Percentiles rank a stretch among this genome's conserved stretches.
Evolutionary conservation across 2,329 filamentous ascomycete genomes (phyloP).

Genomic region (Teratosphaeriaceae sp.): DNA sequence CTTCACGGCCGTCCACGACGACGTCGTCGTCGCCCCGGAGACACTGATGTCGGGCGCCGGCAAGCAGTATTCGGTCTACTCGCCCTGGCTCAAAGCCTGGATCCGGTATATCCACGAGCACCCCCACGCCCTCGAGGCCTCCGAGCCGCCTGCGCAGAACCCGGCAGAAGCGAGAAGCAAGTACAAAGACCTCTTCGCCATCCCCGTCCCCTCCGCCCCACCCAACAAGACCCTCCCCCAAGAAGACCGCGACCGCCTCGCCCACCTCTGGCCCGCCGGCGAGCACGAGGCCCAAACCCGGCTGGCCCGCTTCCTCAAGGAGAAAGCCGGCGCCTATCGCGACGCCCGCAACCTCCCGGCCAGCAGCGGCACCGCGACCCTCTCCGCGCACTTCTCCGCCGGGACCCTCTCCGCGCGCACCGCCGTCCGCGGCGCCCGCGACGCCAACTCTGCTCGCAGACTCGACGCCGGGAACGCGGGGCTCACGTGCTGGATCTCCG

Average conservation of each 20-base stretch:
- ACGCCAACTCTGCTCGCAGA: slow-evolving; percentile 54
- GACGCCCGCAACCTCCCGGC: slow-evolving; percentile 60
- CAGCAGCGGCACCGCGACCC: slow-evolving; percentile 55
- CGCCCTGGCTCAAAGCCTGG: slow-evolving; percentile 76
- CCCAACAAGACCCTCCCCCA: slow-evolving; percentile 54
- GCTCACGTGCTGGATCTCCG: slow-evolving; percentile 68
- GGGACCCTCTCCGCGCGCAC: slow-evolving; percentile 64
- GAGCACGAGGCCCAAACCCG: slow-evolving; percentile 63
- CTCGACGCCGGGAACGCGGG: slow-evolving; percentile 62
- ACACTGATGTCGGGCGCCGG: slow-evolving; percentile 59
- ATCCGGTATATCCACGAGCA: slow-evolving; percentile 64
- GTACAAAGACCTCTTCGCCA: slow-evolving; percentile 54
- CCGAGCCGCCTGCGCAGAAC: slow-evolving; percentile 53
- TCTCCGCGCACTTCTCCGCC: slow-evolving; percentile 67
- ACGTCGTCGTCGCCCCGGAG: slow-evolving; percentile 74
- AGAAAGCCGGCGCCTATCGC: slow-evolving; percentile 57
- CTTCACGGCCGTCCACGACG: slow-evolving; percentile 71
- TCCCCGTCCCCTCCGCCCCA: slow-evolving; percentile 55
- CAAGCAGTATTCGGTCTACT: slow-evolving; percentile 77
- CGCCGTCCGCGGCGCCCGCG: slow-evolving; percentile 56
- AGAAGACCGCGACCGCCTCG: slow-evolving; percentile 54
- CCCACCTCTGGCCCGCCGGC: slow-evolving; percentile 63
- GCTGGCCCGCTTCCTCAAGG: slow-evolving; percentile 60
- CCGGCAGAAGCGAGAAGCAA: slow-evolving; percentile 40
- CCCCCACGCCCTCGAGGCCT: slow-evolving; percentile 57